phyloP scores from a whole-genome alignment of 2,329 filamentous ascomycete species.

The Trichoderma sp. region DNA sequence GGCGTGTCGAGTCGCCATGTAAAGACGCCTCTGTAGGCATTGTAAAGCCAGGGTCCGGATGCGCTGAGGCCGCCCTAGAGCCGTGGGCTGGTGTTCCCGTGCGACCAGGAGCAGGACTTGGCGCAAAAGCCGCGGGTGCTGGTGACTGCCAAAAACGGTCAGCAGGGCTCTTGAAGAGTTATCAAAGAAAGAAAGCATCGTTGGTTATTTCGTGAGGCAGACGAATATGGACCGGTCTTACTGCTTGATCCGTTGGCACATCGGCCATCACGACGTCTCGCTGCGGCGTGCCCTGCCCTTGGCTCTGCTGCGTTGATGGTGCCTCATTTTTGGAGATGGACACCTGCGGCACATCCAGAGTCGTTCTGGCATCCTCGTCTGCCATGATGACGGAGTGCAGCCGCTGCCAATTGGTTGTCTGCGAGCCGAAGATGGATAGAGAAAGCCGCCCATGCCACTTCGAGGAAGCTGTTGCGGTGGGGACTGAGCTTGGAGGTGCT shows the following conservation, averaged over 20 bases:
- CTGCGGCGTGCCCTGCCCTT: slow-evolving; percentile 32
- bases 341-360: slow-evolving; percentile 29
- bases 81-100: slow-evolving; percentile 53
- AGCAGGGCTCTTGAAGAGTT: not conserved
- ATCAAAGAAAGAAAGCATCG: not conserved
- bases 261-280: slow-evolving; percentile 50
- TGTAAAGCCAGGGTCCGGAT: slow-evolving; percentile 54
- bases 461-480: slow-evolving; percentile 6
- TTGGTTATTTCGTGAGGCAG: not conserved
- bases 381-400: slow-evolving; percentile 32
- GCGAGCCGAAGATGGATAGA: slow-evolving; percentile 1
- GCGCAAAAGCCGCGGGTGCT: slow-evolving; percentile 39
- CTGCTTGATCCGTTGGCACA: slow-evolving; percentile 44
- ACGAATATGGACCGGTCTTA: slow-evolving; percentile 32
- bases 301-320: slow-evolving; percentile 26
- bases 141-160: slow-evolving; percentile 36
- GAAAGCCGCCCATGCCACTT: slow-evolving; percentile 12
- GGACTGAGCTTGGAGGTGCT: not conserved
- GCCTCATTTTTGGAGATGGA: slow-evolving; percentile 30
- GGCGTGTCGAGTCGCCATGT: slow-evolving; percentile 68
- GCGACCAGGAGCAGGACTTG: slow-evolving; percentile 47
- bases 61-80: slow-evolving; percentile 59
- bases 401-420: slow-evolving; percentile 14
- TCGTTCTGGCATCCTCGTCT: slow-evolving; percentile 32
- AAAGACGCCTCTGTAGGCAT: slow-evolving; percentile 62